A percentile compares a stretch with the other conserved stretches of the same genome.
These are phyloP conservation scores for Saururus chinensis DNA, from an alignment of 164 flowering plant species.

Conservation along the genomic window DNA sequence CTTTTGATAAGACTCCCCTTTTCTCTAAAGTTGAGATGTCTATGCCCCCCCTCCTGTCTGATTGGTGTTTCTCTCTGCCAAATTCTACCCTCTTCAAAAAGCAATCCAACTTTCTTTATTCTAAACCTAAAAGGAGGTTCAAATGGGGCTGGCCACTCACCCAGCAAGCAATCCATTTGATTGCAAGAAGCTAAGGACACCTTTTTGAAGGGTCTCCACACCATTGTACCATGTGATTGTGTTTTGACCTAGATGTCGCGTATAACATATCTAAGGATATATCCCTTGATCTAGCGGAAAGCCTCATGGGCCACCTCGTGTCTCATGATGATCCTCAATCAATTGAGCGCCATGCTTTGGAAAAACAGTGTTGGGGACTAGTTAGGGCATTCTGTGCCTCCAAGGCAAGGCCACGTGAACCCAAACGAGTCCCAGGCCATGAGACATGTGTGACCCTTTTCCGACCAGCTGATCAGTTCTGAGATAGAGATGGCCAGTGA, in stretches of 20 bases:
- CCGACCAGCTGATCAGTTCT: no score
- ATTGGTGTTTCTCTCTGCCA: slow-evolving; percentile 26
- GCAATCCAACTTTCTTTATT: slow-evolving; percentile 28
- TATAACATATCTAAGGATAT: slow-evolving; percentile 14
- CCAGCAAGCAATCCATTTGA: slow-evolving; percentile 51
- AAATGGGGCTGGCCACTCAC: slow-evolving; percentile 3
- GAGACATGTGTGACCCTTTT: no score
- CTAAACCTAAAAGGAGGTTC: slow-evolving; percentile 12
- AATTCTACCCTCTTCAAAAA: slow-evolving; percentile 25
- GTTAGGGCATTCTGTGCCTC: no score
- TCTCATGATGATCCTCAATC: slow-evolving; percentile 51
- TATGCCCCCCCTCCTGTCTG: slow-evolving; percentile 27
- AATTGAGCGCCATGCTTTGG: slow-evolving; percentile 17
- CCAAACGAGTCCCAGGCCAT: no score
- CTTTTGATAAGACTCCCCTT: background rate
- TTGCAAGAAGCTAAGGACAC: slow-evolving; percentile 56
- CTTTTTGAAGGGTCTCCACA: slow-evolving; percentile 19
- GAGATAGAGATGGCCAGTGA: no score
- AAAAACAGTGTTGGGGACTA: no score
- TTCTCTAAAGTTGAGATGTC: slow-evolving; percentile 19
- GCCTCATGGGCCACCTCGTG: slow-evolving; percentile 30
- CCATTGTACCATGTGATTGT: slow-evolving; percentile 10
- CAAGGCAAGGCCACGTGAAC: no score
- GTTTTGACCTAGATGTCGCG: slow-evolving; percentile 36
- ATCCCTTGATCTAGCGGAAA: slow-evolving; percentile 44